Evolutionary conservation across 495 filamentous ascomycete genomes (phyloP), one percentile per base, ranked within the genome.

Genomic region (Saxispiralis lemnorum): DNA sequence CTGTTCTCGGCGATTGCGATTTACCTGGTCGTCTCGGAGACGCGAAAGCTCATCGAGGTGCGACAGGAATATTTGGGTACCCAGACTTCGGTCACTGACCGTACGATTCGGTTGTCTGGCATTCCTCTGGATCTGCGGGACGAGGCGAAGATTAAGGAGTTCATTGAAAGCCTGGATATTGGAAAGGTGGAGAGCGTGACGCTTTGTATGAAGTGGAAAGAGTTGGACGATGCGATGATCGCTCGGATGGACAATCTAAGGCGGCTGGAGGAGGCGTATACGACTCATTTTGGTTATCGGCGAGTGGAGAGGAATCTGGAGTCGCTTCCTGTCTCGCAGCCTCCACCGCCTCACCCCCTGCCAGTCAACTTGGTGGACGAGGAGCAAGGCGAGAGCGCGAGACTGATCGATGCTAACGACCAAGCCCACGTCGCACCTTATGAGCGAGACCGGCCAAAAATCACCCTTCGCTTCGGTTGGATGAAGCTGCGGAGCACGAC

Each of bases 131-230:
- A 92, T 10, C 60, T 96, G 43, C 70, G 76, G 41, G 81, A 81
- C 0, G 86, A 96, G 54, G 74, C 76, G 12, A 78, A 78, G 44
- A 83, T 99, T 45, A 86, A 83, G 49, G 71, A 85, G 18, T 80
- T 93, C 43, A 71, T 99, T 16, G 85, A 99, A 54, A 77, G 75
- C 30, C 62, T 99, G 16, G 74, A 79, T 39, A 84, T 99, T 52
- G 92, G 92, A n/a, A 83, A 83, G 52, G 92, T 96, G 4, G 84
- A 94, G 38, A 81, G 70, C 42, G 82, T 99, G 11, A 85, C 78
- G 0, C 56, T 99, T 1, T 96, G 88, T 55, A 72, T 81, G 17
- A 69, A 94, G 44, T 99, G 92, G 92, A 72, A 70, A 42, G 75
- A 80, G 48, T 56, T 99, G 31, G 92, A 99, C 53, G 58, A 63